phyloP scores from a whole-genome alignment of 1,139 yeast species.

The Hyphopichia khmerensis region DNA sequence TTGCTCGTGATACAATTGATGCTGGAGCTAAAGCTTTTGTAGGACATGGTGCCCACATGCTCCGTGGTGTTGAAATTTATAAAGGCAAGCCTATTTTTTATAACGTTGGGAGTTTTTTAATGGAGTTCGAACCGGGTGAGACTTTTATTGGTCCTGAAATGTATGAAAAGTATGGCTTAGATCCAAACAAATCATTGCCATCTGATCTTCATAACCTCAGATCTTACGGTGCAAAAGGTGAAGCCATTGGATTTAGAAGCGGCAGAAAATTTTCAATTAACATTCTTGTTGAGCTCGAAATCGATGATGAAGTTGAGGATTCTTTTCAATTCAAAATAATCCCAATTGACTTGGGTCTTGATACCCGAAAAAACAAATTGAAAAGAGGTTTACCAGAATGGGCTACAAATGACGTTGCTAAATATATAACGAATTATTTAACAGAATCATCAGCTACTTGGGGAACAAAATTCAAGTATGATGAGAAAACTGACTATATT shows the following conservation, averaged over 20 bases:
- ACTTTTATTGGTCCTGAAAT: constrained; percentile 18
- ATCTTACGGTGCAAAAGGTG: constrained; percentile 17
- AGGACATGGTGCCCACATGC: constrained; percentile 22
- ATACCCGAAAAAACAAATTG: constrained; percentile 11
- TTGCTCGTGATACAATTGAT: constrained; percentile 17
- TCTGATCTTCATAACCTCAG: constrained; percentile 18
- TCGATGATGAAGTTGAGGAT: constrained; percentile 5
- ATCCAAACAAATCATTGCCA: constrained; percentile 14
- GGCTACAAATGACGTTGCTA: constrained; percentile 14
- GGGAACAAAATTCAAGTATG: constrained; percentile 16
- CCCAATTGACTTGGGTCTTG: constrained; percentile 18
- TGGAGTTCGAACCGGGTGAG: constrained; percentile 20
- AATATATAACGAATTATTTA: constrained; percentile 64
- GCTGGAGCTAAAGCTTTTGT: constrained; percentile 18
- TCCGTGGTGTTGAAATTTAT: constrained; percentile 22
- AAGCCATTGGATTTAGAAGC: constrained; percentile 18
- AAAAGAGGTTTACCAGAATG: constrained; percentile 19
- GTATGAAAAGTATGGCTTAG: constrained; percentile 15
- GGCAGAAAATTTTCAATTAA: constrained; percentile 17
- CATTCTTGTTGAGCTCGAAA: constrained; percentile 10
- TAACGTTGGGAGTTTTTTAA: constrained; percentile 17
- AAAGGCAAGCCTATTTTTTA: constrained; percentile 19
- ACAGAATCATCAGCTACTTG: constrained; percentile 75
- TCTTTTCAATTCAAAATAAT: constrained; percentile 12
- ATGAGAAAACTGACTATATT: constrained; percentile 17